These are phyloP conservation scores for Dunaliella sp. DNA, from an alignment of 139 green algal species.

Conservation along the genomic window DNA sequence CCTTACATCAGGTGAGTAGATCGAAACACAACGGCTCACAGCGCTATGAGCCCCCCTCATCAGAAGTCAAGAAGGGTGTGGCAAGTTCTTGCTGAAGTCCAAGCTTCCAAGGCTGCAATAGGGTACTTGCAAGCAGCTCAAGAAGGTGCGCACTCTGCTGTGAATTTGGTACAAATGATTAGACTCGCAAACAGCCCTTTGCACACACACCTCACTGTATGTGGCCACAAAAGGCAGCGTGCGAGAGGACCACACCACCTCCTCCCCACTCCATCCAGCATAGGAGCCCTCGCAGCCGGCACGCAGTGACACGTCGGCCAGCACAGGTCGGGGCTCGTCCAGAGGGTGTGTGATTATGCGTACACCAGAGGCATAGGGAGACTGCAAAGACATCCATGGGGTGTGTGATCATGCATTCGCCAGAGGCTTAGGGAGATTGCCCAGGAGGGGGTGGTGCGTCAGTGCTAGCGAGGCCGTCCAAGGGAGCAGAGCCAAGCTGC, in stretches of 20 bases:
- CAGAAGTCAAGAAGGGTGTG: too few species aligned
- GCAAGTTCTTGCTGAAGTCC: too few species aligned
- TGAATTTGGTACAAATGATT: too few species aligned
- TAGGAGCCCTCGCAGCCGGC: slow-evolving; percentile 18
- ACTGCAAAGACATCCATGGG: slow-evolving; percentile 59
- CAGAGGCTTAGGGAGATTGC: slow-evolving; percentile 32
- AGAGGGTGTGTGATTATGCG: slow-evolving; percentile 60
- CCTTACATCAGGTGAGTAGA: too few species aligned
- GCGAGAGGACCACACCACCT: slow-evolving; percentile 55
- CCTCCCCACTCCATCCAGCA: slow-evolving; percentile 45
- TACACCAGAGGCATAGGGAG: slow-evolving; percentile 19
- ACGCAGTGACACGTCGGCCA: slow-evolving; percentile 38
- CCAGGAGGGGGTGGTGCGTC: too few species aligned
- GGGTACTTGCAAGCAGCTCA: too few species aligned
- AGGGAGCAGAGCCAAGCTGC: too few species aligned
- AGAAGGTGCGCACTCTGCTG: too few species aligned
- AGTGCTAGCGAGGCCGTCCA: too few species aligned
- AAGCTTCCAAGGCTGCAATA: too few species aligned
- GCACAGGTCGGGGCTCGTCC: slow-evolving; percentile 51
- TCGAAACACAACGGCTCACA: too few species aligned
- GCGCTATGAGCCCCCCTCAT: too few species aligned
- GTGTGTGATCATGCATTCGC: slow-evolving; percentile 51
- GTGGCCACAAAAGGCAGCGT: slow-evolving; percentile 60
- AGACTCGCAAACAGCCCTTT: not conserved
- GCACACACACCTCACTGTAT: slow-evolving; percentile 43